Conservation (phyloP, 257 asterid species). For the Solanum appendiculatum region DNA sequence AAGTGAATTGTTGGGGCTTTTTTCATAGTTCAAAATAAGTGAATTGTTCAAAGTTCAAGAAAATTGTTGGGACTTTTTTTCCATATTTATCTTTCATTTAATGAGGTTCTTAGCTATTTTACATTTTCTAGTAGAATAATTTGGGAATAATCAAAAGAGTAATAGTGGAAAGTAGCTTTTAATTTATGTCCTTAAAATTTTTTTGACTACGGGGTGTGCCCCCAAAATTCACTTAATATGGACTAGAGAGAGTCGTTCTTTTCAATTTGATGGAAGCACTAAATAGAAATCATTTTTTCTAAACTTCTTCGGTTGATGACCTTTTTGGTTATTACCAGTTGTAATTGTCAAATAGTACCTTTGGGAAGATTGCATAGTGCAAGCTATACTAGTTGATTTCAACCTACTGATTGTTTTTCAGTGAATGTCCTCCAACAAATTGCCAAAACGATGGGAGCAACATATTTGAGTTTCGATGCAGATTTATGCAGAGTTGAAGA, state of each 20-base stretch:
- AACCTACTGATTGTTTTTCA: slow-evolving; percentile 9
- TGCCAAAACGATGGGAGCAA: slow-evolving; percentile 71
- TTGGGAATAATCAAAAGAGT: neutral
- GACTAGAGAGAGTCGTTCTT: neutral
- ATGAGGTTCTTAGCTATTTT: neutral
- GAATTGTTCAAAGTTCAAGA: neutral
- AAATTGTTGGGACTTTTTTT: neutral
- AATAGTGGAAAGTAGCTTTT: neutral
- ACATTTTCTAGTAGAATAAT: neutral
- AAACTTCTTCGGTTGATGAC: neutral
- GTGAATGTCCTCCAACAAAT: slow-evolving; percentile 65
- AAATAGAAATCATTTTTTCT: neutral
- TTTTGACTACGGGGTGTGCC: neutral
- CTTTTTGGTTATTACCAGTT: neutral
- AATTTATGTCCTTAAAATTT: neutral
- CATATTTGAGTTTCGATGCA: slow-evolving; percentile 50
- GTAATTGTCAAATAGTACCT: neutral
- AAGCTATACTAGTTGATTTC: neutral
- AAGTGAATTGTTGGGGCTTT: neutral
- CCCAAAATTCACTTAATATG: neutral
- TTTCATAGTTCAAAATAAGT: neutral
- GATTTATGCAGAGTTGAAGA: slow-evolving; percentile 44
- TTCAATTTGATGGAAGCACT: neutral
- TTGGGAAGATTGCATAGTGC: neutral
- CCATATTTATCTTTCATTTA: neutral